Evolutionary conservation across 176 grass and related monocot genomes (phyloP).

Genomic region (Ensete ventricosum): DNA sequence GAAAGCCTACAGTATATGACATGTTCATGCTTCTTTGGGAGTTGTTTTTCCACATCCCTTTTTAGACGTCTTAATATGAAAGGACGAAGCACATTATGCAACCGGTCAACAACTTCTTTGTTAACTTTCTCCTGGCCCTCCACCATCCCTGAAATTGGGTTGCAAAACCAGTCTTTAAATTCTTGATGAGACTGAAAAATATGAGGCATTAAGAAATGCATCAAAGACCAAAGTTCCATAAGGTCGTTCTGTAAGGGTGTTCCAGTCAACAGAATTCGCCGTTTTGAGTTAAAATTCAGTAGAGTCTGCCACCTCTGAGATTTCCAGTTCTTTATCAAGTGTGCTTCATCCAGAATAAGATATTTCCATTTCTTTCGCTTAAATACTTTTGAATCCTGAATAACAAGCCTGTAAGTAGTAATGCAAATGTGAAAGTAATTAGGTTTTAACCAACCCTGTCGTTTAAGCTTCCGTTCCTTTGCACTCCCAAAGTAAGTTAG

Average conservation of each 20-base stretch:
- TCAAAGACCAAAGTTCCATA: conserved; percentile 98
- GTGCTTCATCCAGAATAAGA: conserved; percentile 98
- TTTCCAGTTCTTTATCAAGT: conserved; percentile 99
- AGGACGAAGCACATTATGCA: conserved; percentile 97
- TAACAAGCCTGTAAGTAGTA: conserved; percentile 94
- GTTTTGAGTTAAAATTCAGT: conserved; percentile 94
- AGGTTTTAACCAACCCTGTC: conserved; percentile 94
- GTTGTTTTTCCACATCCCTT: conserved; percentile 94
- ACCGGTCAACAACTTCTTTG: conserved; percentile 84
- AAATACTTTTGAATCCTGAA: conserved; percentile 95
- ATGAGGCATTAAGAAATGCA: conserved; percentile 99
- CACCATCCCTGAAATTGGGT: conserved; percentile 98
- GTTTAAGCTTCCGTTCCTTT: conserved; percentile 95
- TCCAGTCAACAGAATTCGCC: conserved; percentile 89
- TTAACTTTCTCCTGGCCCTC: conserved; percentile 99
- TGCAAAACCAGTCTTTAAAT: conserved; percentile 99
- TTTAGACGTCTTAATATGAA: conserved; percentile 92
- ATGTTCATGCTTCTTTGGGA: conserved; percentile 90
- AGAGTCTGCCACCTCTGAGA: conserved; percentile 98
- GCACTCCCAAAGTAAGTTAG: conserved; percentile 96
- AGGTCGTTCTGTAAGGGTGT: conserved; percentile 98
- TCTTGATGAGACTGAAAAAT: conserved; percentile 99
- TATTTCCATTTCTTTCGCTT: conserved; percentile 99
- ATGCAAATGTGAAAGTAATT: conserved; percentile 99
- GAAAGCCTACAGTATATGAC: conserved; percentile 94